Percentiles rank a stretch among this genome's conserved stretches.
These are phyloP conservation scores for Xylaria flabelliformis DNA, from an alignment of 495 filamentous ascomycete species.

Conservation along the genomic window DNA sequence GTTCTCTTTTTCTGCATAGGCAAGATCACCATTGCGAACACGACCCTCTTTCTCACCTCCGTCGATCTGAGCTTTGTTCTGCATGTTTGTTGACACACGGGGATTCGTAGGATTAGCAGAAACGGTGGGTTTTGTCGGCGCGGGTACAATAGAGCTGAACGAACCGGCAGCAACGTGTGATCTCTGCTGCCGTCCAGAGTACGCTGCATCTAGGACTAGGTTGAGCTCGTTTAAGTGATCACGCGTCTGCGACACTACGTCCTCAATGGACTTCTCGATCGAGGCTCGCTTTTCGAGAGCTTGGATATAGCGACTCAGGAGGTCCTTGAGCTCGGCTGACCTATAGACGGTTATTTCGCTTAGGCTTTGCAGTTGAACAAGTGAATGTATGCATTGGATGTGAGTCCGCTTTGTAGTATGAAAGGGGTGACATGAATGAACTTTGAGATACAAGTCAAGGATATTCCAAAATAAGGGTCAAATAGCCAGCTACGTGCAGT, in stretches of 20 bases:
- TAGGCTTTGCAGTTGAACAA: background rate
- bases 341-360: slow-evolving; percentile 2
- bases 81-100: background rate
- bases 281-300: slow-evolving; percentile 7
- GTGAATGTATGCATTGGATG: background rate
- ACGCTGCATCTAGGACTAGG: background rate
- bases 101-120: background rate
- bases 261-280: slow-evolving; percentile 21
- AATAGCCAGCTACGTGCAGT: background rate
- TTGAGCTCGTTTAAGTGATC: slow-evolving; percentile 7
- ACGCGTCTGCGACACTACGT: background rate
- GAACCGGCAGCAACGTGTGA: background rate
- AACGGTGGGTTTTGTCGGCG: background rate
- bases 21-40: background rate
- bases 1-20: background rate
- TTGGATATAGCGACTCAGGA: slow-evolving; percentile 4
- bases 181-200: slow-evolving; percentile 1
- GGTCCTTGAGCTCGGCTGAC: slow-evolving; percentile 17
- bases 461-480: background rate
- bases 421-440: background rate
- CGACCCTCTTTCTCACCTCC: background rate
- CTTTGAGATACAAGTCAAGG: background rate
- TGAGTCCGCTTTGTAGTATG: background rate
- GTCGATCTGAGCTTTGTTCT: background rate
- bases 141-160: background rate